Evolutionary conservation across 2,329 filamentous ascomycete genomes (phyloP).

Genomic region (Hypoxylon rubiginosum): DNA sequence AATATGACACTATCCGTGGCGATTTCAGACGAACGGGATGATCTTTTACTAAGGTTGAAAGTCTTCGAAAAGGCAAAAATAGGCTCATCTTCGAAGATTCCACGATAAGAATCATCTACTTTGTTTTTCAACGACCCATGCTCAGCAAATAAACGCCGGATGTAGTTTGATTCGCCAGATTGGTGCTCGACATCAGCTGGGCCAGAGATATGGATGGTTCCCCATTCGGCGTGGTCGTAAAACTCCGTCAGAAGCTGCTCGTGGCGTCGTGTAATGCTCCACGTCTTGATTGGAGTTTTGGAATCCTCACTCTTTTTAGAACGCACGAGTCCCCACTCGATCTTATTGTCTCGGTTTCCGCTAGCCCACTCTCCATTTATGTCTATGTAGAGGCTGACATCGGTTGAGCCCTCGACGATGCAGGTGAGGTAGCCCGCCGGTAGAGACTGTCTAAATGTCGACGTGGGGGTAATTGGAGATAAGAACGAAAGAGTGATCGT

Average conservation of each 20-base stretch:
- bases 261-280: conserved; percentile 70
- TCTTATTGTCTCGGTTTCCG: conserved; percentile 76
- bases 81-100: conserved; percentile 82
- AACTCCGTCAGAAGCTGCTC: conserved; percentile 82
- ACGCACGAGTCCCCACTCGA: conserved; percentile 76
- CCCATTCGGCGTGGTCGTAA: conserved; percentile 85
- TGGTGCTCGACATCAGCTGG: conserved; percentile 77
- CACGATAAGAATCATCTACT: conserved; percentile 75
- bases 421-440: conserved; percentile 86
- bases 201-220: conserved; percentile 81
- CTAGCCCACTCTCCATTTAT: conserved; percentile 86
- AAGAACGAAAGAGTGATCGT: conserved; percentile 68
- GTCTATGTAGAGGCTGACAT: conserved; percentile 76
- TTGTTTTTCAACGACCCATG: conserved; percentile 75
- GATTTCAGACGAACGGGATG: conserved; percentile 47
- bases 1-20: conserved; percentile 73
- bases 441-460: conserved; percentile 82
- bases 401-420: conserved; percentile 74
- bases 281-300: conserved; percentile 69
- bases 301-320: conserved; percentile 51
- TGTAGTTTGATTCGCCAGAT: conserved; percentile 73
- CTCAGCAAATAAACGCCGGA: conserved; percentile 78
- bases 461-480: conserved; percentile 84
- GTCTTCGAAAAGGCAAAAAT: conserved; percentile 83
- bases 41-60: conserved; percentile 63